Evolutionary conservation across 2,329 filamentous ascomycete species (phyloP).

Genomic region (Phialophora tarda): DNA sequence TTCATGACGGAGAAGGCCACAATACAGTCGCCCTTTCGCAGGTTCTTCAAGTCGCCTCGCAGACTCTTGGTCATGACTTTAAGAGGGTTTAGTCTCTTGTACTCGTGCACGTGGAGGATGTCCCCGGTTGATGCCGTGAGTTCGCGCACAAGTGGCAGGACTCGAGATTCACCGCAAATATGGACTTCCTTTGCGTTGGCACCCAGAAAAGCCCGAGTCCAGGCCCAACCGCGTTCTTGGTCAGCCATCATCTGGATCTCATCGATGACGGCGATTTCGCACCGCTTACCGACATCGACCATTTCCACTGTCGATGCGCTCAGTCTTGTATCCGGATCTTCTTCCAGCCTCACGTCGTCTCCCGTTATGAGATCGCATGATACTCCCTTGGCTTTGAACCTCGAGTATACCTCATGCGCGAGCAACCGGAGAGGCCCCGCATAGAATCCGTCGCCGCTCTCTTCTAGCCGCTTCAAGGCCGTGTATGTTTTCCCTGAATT

Average conservation of each 20-base stretch:
- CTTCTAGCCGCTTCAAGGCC: conserved; percentile 82
- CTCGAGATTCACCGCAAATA: conserved; percentile 86
- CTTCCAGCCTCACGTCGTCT: conserved; percentile 78
- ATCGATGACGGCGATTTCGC: conserved; percentile 94
- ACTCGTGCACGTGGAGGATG: conserved; percentile 77
- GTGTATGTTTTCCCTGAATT: conserved; percentile 99
- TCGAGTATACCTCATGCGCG: conserved; percentile 92
- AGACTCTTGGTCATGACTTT: conserved; percentile 69
- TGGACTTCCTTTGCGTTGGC: conserved; percentile 88
- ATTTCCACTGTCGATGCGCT: conserved; percentile 95
- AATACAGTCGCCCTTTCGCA: conserved; percentile 88
- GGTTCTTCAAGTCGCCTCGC: conserved; percentile 64
- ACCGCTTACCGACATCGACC: conserved; percentile 62
- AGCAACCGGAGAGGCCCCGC: conserved; percentile 86
- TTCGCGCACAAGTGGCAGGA: conserved; percentile 76
- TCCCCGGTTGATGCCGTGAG: conserved; percentile 82
- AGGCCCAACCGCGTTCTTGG: conserved; percentile 82
- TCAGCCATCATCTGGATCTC: conserved; percentile 98
- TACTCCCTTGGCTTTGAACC: conserved; percentile 78
- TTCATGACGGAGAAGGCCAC: conserved; percentile 83
- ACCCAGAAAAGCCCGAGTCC: conserved; percentile 89
- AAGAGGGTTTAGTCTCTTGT: conserved; percentile 81
- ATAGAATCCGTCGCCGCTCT: conserved; percentile 78
- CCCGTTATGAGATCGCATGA: conserved; percentile 84
- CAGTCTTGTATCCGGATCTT: conserved; percentile 59